Conservation (phyloP, 1,284 basidiomycete genomes). For the Vanrija pseudolonga region DNA sequence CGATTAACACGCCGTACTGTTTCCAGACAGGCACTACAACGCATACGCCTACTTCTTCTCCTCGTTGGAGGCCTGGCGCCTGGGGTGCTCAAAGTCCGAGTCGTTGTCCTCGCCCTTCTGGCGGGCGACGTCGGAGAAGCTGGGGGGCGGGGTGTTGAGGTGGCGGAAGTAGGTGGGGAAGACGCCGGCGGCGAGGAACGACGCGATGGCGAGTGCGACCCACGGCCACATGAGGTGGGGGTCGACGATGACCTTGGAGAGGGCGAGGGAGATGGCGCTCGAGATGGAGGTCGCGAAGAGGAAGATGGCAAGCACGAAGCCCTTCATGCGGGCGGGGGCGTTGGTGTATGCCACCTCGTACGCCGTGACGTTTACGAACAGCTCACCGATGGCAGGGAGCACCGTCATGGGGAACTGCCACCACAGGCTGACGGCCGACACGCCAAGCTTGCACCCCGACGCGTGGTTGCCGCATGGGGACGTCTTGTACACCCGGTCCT, state of each 20-base stretch:
- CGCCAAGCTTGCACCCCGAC: conserved; percentile 34
- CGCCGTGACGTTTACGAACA: conserved; percentile 53
- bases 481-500: conserved; percentile 52
- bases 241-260: conserved; percentile 40
- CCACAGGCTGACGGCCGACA: conserved; percentile 28
- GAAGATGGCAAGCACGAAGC: conserved; percentile 46
- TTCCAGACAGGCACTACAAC: too few species aligned
- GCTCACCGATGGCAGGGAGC: conserved; percentile 52
- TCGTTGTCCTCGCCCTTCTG: too few species aligned
- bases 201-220: conserved; percentile 45
- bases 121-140: conserved; percentile 19
- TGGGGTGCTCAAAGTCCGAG: too few species aligned
- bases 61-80: too few species aligned
- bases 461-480: conserved; percentile 51
- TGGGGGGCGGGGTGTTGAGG: conserved; percentile 33
- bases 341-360: conserved; percentile 54
- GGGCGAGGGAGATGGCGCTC: conserved; percentile 47
- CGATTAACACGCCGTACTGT: too few species aligned
- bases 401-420: conserved; percentile 51
- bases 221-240: conserved; percentile 52
- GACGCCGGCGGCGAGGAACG: conserved; percentile 27
- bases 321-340: conserved; percentile 50
- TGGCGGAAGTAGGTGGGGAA: conserved; percentile 42
- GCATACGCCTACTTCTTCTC: too few species aligned
- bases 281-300: conserved; percentile 52